Evolutionary conservation across 805 yeast genomes (phyloP).

Genomic region (Ogataea ganodermae): DNA sequence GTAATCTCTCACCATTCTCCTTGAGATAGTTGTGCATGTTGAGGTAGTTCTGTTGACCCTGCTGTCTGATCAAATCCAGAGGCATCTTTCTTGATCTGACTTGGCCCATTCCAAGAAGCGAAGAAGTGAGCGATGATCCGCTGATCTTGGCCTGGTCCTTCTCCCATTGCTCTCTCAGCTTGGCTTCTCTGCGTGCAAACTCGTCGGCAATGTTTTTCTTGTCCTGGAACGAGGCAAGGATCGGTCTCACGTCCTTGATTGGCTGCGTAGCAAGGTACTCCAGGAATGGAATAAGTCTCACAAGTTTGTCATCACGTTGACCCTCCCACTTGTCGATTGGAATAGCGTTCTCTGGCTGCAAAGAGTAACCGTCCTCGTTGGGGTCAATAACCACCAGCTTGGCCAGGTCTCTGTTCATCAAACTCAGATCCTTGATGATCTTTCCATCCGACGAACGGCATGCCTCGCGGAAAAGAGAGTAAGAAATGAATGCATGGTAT

Average conservation of each 20-base stretch:
- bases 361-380: slow-evolving; percentile 64
- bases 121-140: slow-evolving; percentile 24
- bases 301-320: slow-evolving; percentile 72
- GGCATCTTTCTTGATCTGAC: slow-evolving; percentile 66
- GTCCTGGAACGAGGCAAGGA: slow-evolving; percentile 70
- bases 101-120: slow-evolving; percentile 61
- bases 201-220: slow-evolving; percentile 72
- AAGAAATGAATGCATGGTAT: slow-evolving; percentile 82
- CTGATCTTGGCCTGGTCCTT: slow-evolving; percentile 45
- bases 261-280: slow-evolving; percentile 90
- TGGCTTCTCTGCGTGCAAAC: slow-evolving; percentile 74
- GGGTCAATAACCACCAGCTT: slow-evolving; percentile 83
- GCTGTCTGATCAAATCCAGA: slow-evolving; percentile 84
- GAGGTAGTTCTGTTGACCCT: slow-evolving; percentile 86
- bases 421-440: slow-evolving; percentile 83
- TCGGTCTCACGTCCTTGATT: slow-evolving; percentile 86
- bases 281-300: slow-evolving; percentile 84
- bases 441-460: slow-evolving; percentile 88
- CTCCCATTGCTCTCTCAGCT: slow-evolving; percentile 71
- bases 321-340: slow-evolving; percentile 88
- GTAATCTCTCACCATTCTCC: slow-evolving; percentile 62
- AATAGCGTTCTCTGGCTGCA: slow-evolving; percentile 95
- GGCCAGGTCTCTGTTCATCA: slow-evolving; percentile 85
- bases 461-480: slow-evolving; percentile 87
- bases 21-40: slow-evolving; percentile 66